Base-by-base conservation (phyloP, 441 rosid species). In the Populus hybrid region DNA sequence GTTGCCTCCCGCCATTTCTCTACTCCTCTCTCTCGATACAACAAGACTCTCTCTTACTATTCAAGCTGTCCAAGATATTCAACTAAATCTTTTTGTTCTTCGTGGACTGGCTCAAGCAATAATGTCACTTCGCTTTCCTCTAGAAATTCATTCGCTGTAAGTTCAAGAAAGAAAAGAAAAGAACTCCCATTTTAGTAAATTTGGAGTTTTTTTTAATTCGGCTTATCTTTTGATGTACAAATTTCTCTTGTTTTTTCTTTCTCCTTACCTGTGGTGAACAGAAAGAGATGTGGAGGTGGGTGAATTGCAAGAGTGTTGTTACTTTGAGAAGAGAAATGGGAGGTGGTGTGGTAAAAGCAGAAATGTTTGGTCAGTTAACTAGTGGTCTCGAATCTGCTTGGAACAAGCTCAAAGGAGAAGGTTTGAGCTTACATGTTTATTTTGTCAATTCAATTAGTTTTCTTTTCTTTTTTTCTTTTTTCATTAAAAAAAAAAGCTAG, bases 391-490 rank as follows among this genome's bases (percentile, higher is more conserved):
- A 96, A 71, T 79, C 98, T 66, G 98, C 99, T 85, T 96, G 99
- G 99, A 93, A 75, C 86, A 96, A 92, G 89, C 98, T 96, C 82
- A 96, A 89, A 89, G 99, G 98, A 78, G 95, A 85, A 93, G 99
- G 98, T 96, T 81, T 65, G 75, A 23, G 7, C 71, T 80, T 74
- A 23, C 69, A 8, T 68, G 67, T 46, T 68, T 16, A 72, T 40
- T 72, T 46, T 14, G 20, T 46, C 40, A 4, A 30, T 68, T 30
- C 38, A 5, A 16, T 34, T 68, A 10, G 35, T 14, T 46, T 28
- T 10, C 40, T 1, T 21, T 40, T 46, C 40, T 32, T 42, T 1
- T 21, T 40, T 46, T 34, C 26, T 42, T 30, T 75, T 57, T 14
- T 10, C 12, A n/a, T 40, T 42, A 23, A 24, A 24, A 24, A 24